Evolutionary conservation across 1,284 basidiomycete genomes (phyloP).

Genomic region (Ustilago xerochloae): DNA sequence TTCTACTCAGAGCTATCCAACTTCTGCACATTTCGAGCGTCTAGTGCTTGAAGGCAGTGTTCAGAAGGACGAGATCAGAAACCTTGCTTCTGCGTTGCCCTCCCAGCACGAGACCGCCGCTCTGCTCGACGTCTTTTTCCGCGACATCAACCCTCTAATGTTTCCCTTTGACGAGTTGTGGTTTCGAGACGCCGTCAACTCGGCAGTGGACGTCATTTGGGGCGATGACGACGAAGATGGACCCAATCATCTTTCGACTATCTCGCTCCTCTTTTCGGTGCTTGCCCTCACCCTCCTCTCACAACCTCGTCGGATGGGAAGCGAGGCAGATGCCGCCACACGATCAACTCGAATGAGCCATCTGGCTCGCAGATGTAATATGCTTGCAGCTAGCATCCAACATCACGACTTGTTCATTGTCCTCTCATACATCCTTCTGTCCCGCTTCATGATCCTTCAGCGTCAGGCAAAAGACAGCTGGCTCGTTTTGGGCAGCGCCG

Average conservation of each 20-base stretch:
- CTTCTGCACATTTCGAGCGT: constrained; percentile 24
- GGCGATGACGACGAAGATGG: constrained; percentile 10
- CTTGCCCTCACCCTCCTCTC: constrained; percentile 15
- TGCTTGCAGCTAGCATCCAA: constrained; percentile 17
- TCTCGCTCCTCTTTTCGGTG: constrained; percentile 12
- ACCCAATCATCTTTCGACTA: constrained; percentile 20
- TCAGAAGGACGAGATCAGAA: constrained; percentile 1
- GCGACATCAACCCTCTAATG: constrained; percentile 37
- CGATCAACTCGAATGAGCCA: constrained; percentile 11
- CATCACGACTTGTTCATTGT: constrained; percentile 21
- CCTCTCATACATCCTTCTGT: constrained; percentile 10
- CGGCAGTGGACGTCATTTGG: constrained; percentile 22
- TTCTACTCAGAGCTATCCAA: constrained; percentile 17
- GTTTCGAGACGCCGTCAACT: constrained; percentile 28
- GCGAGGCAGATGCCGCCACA: constrained; percentile 6
- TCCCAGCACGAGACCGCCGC: constrained; percentile 4
- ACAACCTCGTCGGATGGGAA: constrained; percentile 8
- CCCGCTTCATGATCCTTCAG: constrained; percentile 21
- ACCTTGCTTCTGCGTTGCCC: constrained; percentile 10
- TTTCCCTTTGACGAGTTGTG: constrained; percentile 34
- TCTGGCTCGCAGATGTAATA: constrained; percentile 1
- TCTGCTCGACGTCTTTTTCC: constrained; percentile 26
- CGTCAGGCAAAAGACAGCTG: constrained; percentile 32
- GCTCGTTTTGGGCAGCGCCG: constrained; percentile 8
- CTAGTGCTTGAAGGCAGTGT: constrained; percentile 23